A percentile compares a stretch with the other conserved stretches of the same genome.
Evolutionary conservation across 2,329 filamentous ascomycete species (phyloP).

Genomic region (Colletotrichum sp.): DNA sequence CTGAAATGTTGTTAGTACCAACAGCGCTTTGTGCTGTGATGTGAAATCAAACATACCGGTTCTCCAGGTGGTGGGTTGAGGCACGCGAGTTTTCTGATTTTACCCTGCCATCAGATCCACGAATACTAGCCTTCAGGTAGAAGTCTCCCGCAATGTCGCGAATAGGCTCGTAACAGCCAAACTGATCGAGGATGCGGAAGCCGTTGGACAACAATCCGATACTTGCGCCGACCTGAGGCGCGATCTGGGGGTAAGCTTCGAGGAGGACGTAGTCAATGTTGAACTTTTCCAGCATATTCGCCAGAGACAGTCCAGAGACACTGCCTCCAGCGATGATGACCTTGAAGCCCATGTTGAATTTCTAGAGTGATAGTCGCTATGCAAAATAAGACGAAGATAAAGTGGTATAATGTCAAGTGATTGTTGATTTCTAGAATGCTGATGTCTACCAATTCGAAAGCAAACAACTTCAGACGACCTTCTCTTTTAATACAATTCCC

Average conservation of each 20-base stretch:
- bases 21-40: rapidly evolving
- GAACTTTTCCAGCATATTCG: conserved; percentile 44
- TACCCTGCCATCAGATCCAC: conserved; percentile 15
- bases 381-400: background rate
- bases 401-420: background rate
- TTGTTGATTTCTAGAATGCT: background rate
- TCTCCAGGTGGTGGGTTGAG: background rate
- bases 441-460: background rate
- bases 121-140: background rate
- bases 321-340: conserved; percentile 55
- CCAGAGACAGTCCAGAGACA: conserved; percentile 44
- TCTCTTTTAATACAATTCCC: background rate
- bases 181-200: conserved; percentile 52
- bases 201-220: conserved; percentile 50
- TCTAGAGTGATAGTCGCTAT: background rate
- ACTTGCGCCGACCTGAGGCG: conserved; percentile 50
- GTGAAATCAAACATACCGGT: background rate
- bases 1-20: background rate
- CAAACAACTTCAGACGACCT: background rate
- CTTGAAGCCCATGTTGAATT: conserved; percentile 28
- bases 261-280: conserved; percentile 54
- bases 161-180: conserved; percentile 36
- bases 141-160: conserved; percentile 23
- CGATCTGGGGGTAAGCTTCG: conserved; percentile 45
- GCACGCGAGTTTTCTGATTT: conserved; percentile 6